Evolutionary conservation across 2,329 filamentous ascomycete genomes (phyloP), one percentile per base, ranked within the genome.

Genomic region (Hymenoscyphus infarciens): DNA sequence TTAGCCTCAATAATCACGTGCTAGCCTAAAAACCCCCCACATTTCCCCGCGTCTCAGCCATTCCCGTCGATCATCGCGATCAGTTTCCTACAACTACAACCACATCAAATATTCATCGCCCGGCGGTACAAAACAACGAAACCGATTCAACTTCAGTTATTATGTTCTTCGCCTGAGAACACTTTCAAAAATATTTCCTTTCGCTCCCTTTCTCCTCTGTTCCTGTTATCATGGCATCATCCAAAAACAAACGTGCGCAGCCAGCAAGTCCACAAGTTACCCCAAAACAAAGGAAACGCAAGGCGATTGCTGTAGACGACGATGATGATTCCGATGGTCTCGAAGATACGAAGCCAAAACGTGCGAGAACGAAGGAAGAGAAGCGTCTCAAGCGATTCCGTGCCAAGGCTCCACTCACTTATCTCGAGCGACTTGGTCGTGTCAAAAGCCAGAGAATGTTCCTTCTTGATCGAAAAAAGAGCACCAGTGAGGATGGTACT

Each of bases 381-480:
- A 77, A 76, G 60, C 75, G 78, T 49, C 68, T 76, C 13, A 77
- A 74, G 54, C 66, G 70, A 31, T 81, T 77, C 64, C 74, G 80
- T 35, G 66, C 71, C 6, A 73, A 76, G 35, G 70, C 82, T 33
- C 81, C 83, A 3, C 68, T 74, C 19, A 74, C 75, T 1, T 85
- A 80, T 70, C 66, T 78, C 2, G 75, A 78, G 22, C 77, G 82
- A 63, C 75, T 83, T 13, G 71, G 74, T 2, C 78, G 83, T 57
- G 82, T 82, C 4, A 72, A 73, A 27, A 80, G 76, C 5, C 82
- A 85, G 66, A 79, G 81, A 25, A 83, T 88, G 78, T 85, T 83
- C 61, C 79, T 87, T 7, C 76, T 87, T 25, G 78, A 80, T 52
- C 79, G 85, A 53, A 66, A 67, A 10, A 65, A 62, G 45, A 68